A percentile compares a stretch with the other conserved stretches of the same genome.
Evolutionary conservation across 768 basidiomycete species (phyloP).

Genomic region (Tricholoma hemisulphureum): DNA sequence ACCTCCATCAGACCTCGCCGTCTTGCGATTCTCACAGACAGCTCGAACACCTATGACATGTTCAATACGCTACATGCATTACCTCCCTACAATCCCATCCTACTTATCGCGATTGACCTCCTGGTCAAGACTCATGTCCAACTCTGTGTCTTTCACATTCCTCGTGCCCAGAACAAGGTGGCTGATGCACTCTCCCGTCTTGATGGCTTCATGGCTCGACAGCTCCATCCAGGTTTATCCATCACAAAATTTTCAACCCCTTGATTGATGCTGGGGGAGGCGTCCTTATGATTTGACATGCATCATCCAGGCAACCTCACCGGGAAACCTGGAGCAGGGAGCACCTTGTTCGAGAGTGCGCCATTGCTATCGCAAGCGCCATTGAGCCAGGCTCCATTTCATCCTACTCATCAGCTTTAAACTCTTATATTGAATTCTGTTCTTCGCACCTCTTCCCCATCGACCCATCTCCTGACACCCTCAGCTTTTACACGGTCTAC

Average conservation of each 20-base stretch:
- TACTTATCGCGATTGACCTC: slow-evolving; percentile 15
- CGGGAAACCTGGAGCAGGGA: slow-evolving; percentile 30
- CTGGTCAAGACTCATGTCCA: slow-evolving; percentile 7
- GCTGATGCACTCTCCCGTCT: slow-evolving; percentile 32
- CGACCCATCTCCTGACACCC: slow-evolving; percentile 37
- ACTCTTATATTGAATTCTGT: slow-evolving; percentile 39
- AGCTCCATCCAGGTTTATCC: background rate
- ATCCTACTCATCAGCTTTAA: slow-evolving; percentile 35
- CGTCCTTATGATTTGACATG: slow-evolving; percentile 12
- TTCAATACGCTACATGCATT: slow-evolving; percentile 16
- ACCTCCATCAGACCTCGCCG: background rate
- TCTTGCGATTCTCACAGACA: slow-evolving; percentile 24
- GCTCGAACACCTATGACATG: slow-evolving; percentile 20
- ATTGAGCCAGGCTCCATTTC: slow-evolving; percentile 25
- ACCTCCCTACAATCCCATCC: too few species aligned
- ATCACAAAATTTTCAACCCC: slow-evolving; percentile 14
- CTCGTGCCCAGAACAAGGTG: slow-evolving; percentile 24
- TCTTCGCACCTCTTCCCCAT: slow-evolving; percentile 29
- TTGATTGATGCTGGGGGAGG: too few species aligned
- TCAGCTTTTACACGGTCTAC: too few species aligned
- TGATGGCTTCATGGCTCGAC: background rate
- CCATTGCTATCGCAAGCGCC: slow-evolving; percentile 30
- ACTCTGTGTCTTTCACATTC: slow-evolving; percentile 26
- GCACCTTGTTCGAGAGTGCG: slow-evolving; percentile 24
- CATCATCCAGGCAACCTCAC: slow-evolving; percentile 24